Percentiles rank a stretch among this genome's conserved stretches.
These are phyloP conservation scores for Lotus japonicus DNA, from an alignment of 306 rosid genomes.

Conservation along the genomic window DNA sequence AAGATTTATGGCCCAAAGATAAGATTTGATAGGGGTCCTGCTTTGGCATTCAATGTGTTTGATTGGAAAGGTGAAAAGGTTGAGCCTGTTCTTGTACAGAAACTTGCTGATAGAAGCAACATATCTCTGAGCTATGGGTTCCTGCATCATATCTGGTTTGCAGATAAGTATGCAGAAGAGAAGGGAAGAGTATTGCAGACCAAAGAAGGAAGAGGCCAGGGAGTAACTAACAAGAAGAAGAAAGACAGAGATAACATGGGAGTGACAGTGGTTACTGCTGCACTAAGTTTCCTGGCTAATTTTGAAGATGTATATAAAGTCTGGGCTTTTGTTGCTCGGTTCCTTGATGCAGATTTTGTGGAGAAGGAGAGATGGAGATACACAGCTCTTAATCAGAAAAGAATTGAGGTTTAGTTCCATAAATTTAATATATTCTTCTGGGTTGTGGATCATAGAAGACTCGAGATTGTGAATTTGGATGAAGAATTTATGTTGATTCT, in stretches of 20 bases:
- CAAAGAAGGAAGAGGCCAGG: slow-evolving; percentile 33
- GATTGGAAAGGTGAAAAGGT: slow-evolving; percentile 95
- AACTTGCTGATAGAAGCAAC: slow-evolving; percentile 82
- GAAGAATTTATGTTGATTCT: slow-evolving; percentile 16
- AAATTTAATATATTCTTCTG: slow-evolving; percentile 24
- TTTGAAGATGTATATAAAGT: slow-evolving; percentile 75
- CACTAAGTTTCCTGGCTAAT: slow-evolving; percentile 72
- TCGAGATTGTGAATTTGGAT: background rate
- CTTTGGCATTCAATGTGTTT: slow-evolving; percentile 83
- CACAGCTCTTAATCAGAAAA: slow-evolving; percentile 84
- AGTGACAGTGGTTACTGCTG: slow-evolving; percentile 86
- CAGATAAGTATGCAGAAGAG: slow-evolving; percentile 68
- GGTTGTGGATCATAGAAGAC: slow-evolving; percentile 10
- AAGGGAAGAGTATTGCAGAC: slow-evolving; percentile 56
- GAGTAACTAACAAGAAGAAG: slow-evolving; percentile 30
- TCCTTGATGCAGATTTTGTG: slow-evolving; percentile 91
- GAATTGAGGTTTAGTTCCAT: slow-evolving; percentile 50
- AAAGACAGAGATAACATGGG: slow-evolving; percentile 46
- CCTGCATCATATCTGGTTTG: slow-evolving; percentile 68
- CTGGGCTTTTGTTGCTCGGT: slow-evolving; percentile 89
- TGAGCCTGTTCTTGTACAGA: slow-evolving; percentile 95
- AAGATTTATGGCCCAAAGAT: slow-evolving; percentile 86
- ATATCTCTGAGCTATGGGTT: slow-evolving; percentile 87
- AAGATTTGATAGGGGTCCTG: slow-evolving; percentile 82
- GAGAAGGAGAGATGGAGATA: slow-evolving; percentile 99